Percentiles rank a stretch among this genome's conserved stretches.
Conservation (phyloP, 2,329 filamentous ascomycete species). For the Trichocomaceae sp. region DNA sequence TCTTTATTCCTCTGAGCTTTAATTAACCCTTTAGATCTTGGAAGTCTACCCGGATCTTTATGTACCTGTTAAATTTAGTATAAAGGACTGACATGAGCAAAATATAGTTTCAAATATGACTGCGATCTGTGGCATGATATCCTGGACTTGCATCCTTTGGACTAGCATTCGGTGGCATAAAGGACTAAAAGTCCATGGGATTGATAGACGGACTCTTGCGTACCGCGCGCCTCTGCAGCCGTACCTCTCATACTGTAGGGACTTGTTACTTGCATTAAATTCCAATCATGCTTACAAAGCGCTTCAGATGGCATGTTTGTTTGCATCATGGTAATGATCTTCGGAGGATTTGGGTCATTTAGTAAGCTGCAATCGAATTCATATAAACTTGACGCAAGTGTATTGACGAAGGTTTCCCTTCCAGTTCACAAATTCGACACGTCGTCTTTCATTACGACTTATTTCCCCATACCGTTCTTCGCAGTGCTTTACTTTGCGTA, state of each 20-base stretch:
- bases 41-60: too few species aligned
- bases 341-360: constrained; percentile 21
- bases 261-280: not conserved
- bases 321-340: constrained; percentile 19
- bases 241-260: constrained; percentile 52
- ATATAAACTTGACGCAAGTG: not conserved
- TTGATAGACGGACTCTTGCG: constrained; percentile 18
- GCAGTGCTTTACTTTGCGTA: constrained; percentile 18
- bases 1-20: not conserved
- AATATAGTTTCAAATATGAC: constrained; percentile 17
- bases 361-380: constrained; percentile 9
- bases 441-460: constrained; percentile 20
- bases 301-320: constrained; percentile 16
- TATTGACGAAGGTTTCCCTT: not conserved
- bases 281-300: not conserved
- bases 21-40: not conserved
- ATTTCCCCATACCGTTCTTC: constrained; percentile 20
- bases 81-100: not conserved
- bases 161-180: constrained; percentile 21
- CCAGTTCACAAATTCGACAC: constrained; percentile 17
- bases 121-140: constrained; percentile 18
- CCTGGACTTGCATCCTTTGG: constrained; percentile 14
- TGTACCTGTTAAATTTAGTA: too few species aligned
- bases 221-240: constrained; percentile 43
- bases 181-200: constrained; percentile 19